Evolutionary conservation across 495 filamentous ascomycete genomes (phyloP).

Genomic region (Aspergillus carlsbadensis): DNA sequence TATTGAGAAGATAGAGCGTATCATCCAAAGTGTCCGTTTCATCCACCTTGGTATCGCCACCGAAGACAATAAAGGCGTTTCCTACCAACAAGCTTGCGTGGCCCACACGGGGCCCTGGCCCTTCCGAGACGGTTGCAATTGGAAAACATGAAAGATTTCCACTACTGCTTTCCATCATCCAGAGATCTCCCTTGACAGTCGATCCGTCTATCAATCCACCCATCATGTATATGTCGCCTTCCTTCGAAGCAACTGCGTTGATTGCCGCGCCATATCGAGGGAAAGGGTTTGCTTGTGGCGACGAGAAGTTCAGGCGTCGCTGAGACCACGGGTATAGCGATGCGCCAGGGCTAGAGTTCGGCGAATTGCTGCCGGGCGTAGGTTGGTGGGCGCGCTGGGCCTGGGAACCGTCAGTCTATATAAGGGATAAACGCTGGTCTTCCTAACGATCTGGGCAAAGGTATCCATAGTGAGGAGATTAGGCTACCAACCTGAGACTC

Average conservation of each 20-base stretch:
- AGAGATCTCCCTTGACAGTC: slow-evolving; percentile 93
- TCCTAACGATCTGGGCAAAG: neutral
- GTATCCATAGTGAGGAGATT: neutral
- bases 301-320: slow-evolving; percentile 79
- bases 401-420: slow-evolving; percentile 21
- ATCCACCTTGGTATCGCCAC: slow-evolving; percentile 96
- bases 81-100: slow-evolving; percentile 94
- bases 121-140: slow-evolving; percentile 86
- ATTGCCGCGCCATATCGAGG: slow-evolving; percentile 96
- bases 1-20: slow-evolving; percentile 95
- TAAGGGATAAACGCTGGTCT: neutral
- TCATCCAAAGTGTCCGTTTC: slow-evolving; percentile 89
- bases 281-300: slow-evolving; percentile 82
- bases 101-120: slow-evolving; percentile 92
- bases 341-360: slow-evolving; percentile 43
- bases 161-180: slow-evolving; percentile 89
- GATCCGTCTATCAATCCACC: slow-evolving; percentile 91
- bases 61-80: slow-evolving; percentile 99
- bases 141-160: slow-evolving; percentile 88
- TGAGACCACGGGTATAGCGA: slow-evolving; percentile 96
- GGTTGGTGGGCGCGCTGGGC: slow-evolving; percentile 32
- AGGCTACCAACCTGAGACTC: slow-evolving; percentile 47
- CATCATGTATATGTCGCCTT: slow-evolving; percentile 98
- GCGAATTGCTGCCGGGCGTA: slow-evolving; percentile 36
- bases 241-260: slow-evolving; percentile 88